Percentiles rank a stretch among this genome's conserved stretches.
Conservation (phyloP, 2,329 filamentous ascomycete species). For the Fusarium xyrophilum region DNA sequence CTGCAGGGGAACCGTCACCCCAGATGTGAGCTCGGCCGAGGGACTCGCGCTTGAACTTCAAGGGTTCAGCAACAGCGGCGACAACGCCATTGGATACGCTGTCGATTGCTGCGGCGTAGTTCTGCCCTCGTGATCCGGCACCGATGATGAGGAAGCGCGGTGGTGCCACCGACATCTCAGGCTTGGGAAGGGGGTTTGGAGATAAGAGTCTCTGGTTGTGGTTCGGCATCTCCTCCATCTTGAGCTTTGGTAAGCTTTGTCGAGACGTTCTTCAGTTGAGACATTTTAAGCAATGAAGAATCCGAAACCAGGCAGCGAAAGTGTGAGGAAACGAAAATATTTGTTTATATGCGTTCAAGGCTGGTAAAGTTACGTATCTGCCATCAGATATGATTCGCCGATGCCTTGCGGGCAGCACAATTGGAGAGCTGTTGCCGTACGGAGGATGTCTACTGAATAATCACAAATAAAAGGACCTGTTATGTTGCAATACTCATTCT, state of each 20-base stretch:
- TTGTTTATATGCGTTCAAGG: not conserved
- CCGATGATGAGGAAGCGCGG: constrained; percentile 81
- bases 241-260: constrained; percentile 28
- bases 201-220: constrained; percentile 36
- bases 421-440: not conserved
- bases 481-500: not conserved
- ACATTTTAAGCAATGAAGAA: constrained; percentile 21
- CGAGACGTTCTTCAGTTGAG: constrained; percentile 29
- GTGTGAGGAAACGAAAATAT: not conserved
- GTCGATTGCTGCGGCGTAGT: constrained; percentile 74
- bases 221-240: constrained; percentile 2
- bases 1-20: constrained; percentile 57
- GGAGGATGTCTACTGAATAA: not conserved
- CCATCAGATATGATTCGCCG: not conserved
- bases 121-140: constrained; percentile 78
- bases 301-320: not conserved
- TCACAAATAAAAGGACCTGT: not conserved
- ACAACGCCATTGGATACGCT: constrained; percentile 72
- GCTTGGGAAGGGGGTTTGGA: constrained; percentile 48
- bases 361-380: constrained; percentile 5
- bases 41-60: constrained; percentile 74
- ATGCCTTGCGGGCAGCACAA: constrained; percentile 7
- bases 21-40: constrained; percentile 79
- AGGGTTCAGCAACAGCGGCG: constrained; percentile 81
- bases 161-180: constrained; percentile 56